Evolutionary conservation across 2,329 filamentous ascomycete species (phyloP), one percentile per base, ranked within the genome.

Genomic region (Fusarium sulawesiense): DNA sequence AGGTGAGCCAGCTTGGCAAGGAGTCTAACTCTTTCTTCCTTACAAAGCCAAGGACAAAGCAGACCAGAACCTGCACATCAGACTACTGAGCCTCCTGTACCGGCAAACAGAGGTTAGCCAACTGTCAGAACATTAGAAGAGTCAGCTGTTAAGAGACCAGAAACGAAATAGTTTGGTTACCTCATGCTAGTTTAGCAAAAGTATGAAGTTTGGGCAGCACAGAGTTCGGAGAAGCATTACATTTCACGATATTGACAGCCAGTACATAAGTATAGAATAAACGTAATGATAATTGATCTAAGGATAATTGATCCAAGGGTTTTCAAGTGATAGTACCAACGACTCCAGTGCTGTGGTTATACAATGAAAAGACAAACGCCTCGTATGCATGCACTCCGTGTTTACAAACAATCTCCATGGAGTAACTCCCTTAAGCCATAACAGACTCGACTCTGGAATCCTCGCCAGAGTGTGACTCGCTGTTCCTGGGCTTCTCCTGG

Each of bases 401-500:
- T 47, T 44, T 40, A 29, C 27, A 45, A 58, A 56, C 25, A 32
- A 25, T 25, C 46, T 12, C 18, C 23, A 29, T 25, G 18, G 7
- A 50, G 11, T 12, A 6, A 29, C n/a, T 40, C n/a, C 11, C 32
- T 48, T 71, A 75, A 32, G 64, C 74, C 30, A 66, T 60, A 20
- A 64, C 53, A 29, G 75, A 64, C 29, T 66, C 63, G 13, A 62
- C 59, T 20, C 67, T 63, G 3, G 60, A 64, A 8, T 73, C 74
- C 45, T 60, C 64, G 3, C 63, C 60, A 55, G 68, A 71, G 54
- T 66, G 64, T 6, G 73, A 75, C 21, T 75, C 70, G 21, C 71
- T 75, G 30, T 65, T 63, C n/a, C 64, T 63, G 16, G 55, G 54
- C 62, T 76, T 76, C 32, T 76, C 71, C 7, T 68, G 54, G 41